Percentiles rank a stretch among this genome's conserved stretches.
phyloP scores from a whole-genome alignment of 257 asterid genomes.

The Rehmannia glutinosa region DNA sequence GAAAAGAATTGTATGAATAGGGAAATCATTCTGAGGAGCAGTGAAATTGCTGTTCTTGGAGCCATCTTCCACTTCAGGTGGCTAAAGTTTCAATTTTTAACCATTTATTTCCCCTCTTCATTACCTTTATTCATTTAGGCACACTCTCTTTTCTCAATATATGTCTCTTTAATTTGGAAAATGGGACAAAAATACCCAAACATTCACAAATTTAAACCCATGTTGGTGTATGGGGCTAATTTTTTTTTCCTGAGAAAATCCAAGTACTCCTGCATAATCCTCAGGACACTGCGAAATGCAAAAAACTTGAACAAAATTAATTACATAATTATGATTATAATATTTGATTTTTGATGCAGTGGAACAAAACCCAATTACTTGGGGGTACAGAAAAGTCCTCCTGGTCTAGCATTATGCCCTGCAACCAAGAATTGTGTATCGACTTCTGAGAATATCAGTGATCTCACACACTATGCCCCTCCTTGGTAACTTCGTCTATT shows the following conservation, averaged over 20 bases:
- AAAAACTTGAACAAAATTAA: too few species aligned
- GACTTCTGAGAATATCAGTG: slow-evolving; percentile 77
- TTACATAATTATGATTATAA: neutral
- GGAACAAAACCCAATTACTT: slow-evolving; percentile 80
- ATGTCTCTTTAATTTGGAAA: neutral
- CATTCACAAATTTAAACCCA: neutral
- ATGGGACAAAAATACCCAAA: too few species aligned
- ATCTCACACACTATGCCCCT: slow-evolving; percentile 81
- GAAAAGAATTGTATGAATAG: slow-evolving; percentile 20
- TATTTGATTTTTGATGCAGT: slow-evolving; percentile 35
- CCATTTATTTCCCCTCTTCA: neutral
- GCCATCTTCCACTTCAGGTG: slow-evolving; percentile 85
- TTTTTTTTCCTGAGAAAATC: too few species aligned
- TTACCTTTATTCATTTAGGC: slow-evolving; percentile 18
- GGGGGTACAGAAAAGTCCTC: slow-evolving; percentile 85
- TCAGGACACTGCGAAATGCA: too few species aligned
- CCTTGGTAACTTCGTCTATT: slow-evolving; percentile 55
- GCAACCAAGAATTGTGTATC: slow-evolving; percentile 92
- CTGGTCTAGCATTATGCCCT: slow-evolving; percentile 83
- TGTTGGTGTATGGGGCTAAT: neutral
- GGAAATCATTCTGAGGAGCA: slow-evolving; percentile 77
- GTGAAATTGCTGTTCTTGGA: slow-evolving; percentile 70
- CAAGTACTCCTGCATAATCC: too few species aligned
- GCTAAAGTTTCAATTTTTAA: neutral
- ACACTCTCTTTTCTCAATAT: too few species aligned